Base-by-base conservation (phyloP, 163 green algal species). In the Chlorella variabilis region DNA sequence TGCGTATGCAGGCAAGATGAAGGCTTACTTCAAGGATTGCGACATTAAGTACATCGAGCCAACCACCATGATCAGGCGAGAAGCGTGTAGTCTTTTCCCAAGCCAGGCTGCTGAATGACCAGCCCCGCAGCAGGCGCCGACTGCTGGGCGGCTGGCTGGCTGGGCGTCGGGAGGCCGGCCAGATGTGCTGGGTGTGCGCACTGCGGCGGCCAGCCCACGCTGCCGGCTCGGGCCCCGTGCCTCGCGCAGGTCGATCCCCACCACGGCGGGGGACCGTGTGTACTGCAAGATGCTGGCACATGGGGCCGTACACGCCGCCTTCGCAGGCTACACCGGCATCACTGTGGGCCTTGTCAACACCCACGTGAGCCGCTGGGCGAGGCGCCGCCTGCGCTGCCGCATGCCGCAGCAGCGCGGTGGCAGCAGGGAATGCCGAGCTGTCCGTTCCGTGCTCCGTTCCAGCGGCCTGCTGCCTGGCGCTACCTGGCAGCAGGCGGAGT, bases 11-110 rank as follows among this genome's bases (percentile, higher is more conserved):
- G 71, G 71, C 29, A 78, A 94, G 85, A 85, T 98, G 71, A 97
- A 97, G 79, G 80, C 75, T 25, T 85, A 93, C 84, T 93, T 98
- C 80, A 94, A 71, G 42, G 87, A 94, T 48, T 88, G 88, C 0
- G 91, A 95, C 83, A 90, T 97, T 70, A 96, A 94, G 84, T 97
- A 96, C 89, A 98, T 98, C 71, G 96, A 98, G 87, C 96, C 96
- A 23, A 95, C 91, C 15, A 98, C 98, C 92, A 97, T 99, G 87
- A 98, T 98, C 39, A 62, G 74, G 63, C 75, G 62, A 8, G 74
- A 41, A 39, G 45, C 8, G 5, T 15, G 70, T 63, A 48, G n/a
- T 48, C n/a, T 15, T 61, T 39, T 63, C 15, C 11, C 4, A 41
- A 27, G 20, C 39, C 6, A 9, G n/a, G n/a, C n/a, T n/a, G n/a